These are phyloP conservation scores for Saprolegnia parasitica DNA, from an alignment of 352 stramenopile species.

Conservation along the genomic window DNA sequence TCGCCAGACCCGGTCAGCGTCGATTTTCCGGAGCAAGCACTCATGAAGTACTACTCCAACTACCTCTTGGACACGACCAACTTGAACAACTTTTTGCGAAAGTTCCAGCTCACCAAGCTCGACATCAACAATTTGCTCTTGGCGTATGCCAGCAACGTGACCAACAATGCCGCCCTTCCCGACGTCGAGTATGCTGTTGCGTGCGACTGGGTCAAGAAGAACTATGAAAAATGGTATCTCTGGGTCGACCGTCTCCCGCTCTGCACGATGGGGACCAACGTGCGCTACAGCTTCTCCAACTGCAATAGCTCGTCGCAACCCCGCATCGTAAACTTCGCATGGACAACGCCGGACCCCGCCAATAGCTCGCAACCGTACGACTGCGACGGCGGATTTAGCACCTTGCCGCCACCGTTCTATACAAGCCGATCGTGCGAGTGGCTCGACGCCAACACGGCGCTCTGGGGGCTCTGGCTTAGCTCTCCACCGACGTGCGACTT, in stretches of 20 bases:
- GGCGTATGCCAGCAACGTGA: background rate
- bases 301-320: conserved; percentile 32
- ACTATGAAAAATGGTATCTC: conserved; percentile 48
- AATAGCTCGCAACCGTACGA: conserved; percentile 37
- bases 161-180: background rate
- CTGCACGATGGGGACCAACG: conserved; percentile 33
- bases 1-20: conserved; percentile 48
- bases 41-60: conserved; percentile 40
- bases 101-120: background rate
- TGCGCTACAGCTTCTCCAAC: conserved; percentile 33
- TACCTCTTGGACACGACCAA: conserved; percentile 28
- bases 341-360: conserved; percentile 38
- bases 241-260: conserved; percentile 44
- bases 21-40: conserved; percentile 37
- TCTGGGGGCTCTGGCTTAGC: conserved; percentile 39
- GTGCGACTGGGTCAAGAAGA: conserved; percentile 48
- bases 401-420: conserved; percentile 32
- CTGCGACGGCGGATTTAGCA: conserved; percentile 41
- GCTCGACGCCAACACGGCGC: conserved; percentile 31
- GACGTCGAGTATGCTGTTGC: conserved; percentile 24
- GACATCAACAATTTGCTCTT: conserved; percentile 9
- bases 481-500: conserved; percentile 38
- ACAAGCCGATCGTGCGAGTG: conserved; percentile 51
- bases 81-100: conserved; percentile 32
- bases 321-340: conserved; percentile 37